phyloP scores from a whole-genome alignment of 2,329 filamentous ascomycete species.

The Trichoderma arundinaceum region DNA sequence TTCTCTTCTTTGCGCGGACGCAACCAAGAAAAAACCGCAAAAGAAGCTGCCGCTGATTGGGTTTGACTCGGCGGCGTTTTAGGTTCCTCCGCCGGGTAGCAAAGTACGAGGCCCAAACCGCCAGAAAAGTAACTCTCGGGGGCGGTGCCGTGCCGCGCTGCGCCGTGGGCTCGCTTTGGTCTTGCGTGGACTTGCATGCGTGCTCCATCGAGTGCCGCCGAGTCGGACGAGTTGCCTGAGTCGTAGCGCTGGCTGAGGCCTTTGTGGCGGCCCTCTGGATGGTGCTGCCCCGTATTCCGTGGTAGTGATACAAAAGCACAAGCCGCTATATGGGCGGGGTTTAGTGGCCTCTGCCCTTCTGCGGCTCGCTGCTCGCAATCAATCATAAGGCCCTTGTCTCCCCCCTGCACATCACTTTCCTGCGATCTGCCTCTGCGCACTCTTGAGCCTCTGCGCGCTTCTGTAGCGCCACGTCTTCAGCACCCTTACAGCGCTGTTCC shows the following conservation, averaged over 20 bases:
- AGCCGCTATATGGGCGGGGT: no score
- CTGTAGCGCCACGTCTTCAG: conserved; percentile 23
- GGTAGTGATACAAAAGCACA: no score
- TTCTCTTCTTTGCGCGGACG: no score
- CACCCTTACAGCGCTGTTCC: conserved; percentile 4
- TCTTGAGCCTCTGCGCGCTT: conserved; percentile 1
- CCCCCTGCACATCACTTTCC: conserved; percentile 9
- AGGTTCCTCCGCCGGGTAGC: conserved; percentile 9
- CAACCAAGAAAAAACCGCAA: no score
- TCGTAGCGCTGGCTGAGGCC: conserved; percentile 26
- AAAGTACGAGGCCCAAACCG: background rate
- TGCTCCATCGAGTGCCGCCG: background rate
- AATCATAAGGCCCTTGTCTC: conserved; percentile 24
- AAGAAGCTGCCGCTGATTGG: background rate
- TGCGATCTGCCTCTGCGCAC: background rate
- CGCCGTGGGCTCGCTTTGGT: no score
- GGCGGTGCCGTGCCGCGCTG: background rate
- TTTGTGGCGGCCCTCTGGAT: conserved; percentile 17
- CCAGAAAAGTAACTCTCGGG: background rate
- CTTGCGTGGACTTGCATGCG: no score
- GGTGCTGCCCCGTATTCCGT: no score
- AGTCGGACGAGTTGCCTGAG: conserved; percentile 18
- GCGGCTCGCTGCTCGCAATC: background rate
- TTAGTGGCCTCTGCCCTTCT: no score
- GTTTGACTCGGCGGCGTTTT: conserved; percentile 9